phyloP scores from a whole-genome alignment of 2,329 filamentous ascomycete genomes.

The Botryotinia convoluta region DNA sequence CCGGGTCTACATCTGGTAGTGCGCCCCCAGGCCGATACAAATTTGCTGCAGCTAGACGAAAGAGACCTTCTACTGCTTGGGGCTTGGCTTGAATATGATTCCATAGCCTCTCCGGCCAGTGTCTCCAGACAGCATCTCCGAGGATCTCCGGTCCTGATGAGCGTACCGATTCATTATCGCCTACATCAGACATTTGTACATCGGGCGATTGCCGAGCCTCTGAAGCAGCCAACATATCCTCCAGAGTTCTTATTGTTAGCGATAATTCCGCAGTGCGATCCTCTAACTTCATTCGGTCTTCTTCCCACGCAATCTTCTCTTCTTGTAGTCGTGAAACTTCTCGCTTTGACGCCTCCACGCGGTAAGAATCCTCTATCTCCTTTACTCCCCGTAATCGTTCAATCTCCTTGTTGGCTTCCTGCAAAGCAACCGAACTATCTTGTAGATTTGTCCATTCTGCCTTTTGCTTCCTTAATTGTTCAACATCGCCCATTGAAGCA shows the following conservation, averaged over 20 bases:
- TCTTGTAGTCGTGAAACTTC: not conserved
- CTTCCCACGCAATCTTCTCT: constrained; percentile 9
- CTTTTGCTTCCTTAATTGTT: not conserved
- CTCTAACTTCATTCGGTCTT: not conserved
- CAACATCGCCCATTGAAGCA: not conserved
- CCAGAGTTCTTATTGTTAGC: constrained; percentile 1
- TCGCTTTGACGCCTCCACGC: not conserved
- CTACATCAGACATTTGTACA: not conserved
- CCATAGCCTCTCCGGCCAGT: constrained; percentile 7
- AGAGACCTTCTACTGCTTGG: constrained; percentile 8
- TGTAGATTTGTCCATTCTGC: not conserved
- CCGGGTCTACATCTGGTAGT: not conserved
- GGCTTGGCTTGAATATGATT: constrained; percentile 5
- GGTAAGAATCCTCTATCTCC: not conserved
- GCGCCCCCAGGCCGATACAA: constrained; percentile 1
- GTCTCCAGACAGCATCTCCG: constrained; percentile 7
- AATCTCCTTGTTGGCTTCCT: not conserved
- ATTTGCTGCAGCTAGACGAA: constrained; percentile 14
- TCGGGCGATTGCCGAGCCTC: not conserved
- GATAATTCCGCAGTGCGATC: not conserved
- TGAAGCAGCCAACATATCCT: not conserved
- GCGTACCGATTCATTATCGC: too few relatives aligned
- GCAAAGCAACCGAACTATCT: not conserved
- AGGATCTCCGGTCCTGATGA: not conserved
- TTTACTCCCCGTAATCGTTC: not conserved